phyloP scores from a whole-genome alignment of 208 protist species.

The Acanthamoeba culbertsoni region DNA sequence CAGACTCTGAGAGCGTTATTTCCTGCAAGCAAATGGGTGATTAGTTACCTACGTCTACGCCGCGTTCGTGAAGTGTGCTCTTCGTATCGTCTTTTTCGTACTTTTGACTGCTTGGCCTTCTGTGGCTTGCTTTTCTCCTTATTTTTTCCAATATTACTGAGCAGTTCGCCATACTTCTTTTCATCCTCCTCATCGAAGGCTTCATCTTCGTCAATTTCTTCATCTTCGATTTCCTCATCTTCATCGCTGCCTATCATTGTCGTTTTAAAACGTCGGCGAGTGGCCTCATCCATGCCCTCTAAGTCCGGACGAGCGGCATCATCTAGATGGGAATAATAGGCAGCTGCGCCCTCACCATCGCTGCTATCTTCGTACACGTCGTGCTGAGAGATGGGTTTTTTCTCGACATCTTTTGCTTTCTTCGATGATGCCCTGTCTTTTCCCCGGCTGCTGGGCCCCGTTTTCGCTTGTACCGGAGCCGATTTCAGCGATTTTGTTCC shows the following conservation, averaged over 20 bases:
- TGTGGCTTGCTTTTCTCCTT: neutral
- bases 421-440: neutral
- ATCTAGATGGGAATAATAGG: constrained; percentile 19
- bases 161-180: constrained; percentile 8
- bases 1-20: constrained; percentile 16
- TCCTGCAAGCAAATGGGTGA: neutral
- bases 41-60: too few relatives aligned
- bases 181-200: constrained; percentile 61
- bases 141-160: neutral
- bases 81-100: neutral
- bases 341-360: constrained; percentile 13
- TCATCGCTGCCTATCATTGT: neutral
- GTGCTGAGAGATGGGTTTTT: neutral
- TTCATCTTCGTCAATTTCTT: constrained; percentile 62
- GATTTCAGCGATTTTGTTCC: too few relatives aligned
- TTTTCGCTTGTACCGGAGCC: too few relatives aligned
- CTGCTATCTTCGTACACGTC: constrained; percentile 40
- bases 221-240: neutral
- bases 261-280: neutral
- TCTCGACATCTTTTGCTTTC: neutral
- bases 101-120: neutral
- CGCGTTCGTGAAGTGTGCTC: too few relatives aligned
- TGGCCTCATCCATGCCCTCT: neutral
- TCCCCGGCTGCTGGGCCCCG: too few relatives aligned
- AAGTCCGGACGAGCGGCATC: neutral